phyloP scores from a whole-genome alignment of 495 filamentous ascomycete genomes.

The Astrocystis sublimbata region DNA sequence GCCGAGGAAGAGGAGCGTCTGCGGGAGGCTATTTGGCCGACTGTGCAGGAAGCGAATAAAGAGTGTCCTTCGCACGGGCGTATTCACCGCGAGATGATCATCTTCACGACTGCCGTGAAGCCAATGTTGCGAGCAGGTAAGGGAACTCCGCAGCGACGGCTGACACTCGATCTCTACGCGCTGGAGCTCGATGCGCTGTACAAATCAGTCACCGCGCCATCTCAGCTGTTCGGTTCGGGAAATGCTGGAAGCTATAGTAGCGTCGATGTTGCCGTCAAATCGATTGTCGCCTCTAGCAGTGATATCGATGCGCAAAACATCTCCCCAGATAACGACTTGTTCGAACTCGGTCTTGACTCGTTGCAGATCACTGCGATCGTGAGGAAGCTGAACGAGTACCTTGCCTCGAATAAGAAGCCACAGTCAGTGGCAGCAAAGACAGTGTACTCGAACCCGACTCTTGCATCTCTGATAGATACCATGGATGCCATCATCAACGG shows the following conservation, averaged over 20 bases:
- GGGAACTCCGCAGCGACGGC: constrained; percentile 49
- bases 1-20: constrained; percentile 16
- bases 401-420: not conserved
- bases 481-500: not conserved
- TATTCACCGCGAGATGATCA: constrained; percentile 31
- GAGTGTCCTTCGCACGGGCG: constrained; percentile 36
- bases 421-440: not conserved
- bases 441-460: constrained; percentile 1
- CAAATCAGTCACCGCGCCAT: not conserved
- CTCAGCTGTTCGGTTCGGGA: not conserved
- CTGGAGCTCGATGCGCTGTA: constrained; percentile 50
- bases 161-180: constrained; percentile 46
- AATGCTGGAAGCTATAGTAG: not conserved
- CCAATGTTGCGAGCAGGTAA: constrained; percentile 52
- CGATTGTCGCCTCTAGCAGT: not conserved
- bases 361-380: constrained; percentile 26
- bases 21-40: constrained; percentile 34
- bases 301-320: constrained; percentile 9
- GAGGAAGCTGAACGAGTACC: not conserved
- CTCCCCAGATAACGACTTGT: constrained; percentile 33
- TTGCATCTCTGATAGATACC: not conserved
- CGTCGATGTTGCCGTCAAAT: not conserved
- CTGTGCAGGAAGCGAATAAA: constrained; percentile 40
- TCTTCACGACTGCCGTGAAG: constrained; percentile 37
- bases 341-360: constrained; percentile 45